These are phyloP conservation scores for Colletotrichum magnum DNA, from an alignment of 2,329 filamentous ascomycete species.

Conservation along the genomic window DNA sequence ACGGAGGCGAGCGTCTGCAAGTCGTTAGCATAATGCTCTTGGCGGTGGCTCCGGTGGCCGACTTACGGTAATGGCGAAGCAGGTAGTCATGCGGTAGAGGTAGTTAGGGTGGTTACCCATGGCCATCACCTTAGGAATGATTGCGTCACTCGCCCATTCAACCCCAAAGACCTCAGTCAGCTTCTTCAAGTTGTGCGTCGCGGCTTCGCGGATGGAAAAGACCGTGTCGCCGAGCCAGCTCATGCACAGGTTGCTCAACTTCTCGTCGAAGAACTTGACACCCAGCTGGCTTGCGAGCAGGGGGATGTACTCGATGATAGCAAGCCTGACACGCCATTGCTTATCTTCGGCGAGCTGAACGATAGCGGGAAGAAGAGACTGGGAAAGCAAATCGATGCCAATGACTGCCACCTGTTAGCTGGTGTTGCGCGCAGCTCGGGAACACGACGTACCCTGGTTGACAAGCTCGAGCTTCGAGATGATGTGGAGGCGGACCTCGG, in stretches of 20 bases:
- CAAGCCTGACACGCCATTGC: constrained; percentile 97
- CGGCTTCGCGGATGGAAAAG: constrained; percentile 97
- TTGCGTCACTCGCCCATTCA: constrained; percentile 96
- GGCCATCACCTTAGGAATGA: constrained; percentile 98
- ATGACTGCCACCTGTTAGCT: constrained; percentile 75
- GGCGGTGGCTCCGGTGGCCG: background rate
- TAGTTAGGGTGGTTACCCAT: constrained; percentile 99
- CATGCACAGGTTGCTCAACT: constrained; percentile 96
- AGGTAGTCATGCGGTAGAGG: constrained; percentile 99
- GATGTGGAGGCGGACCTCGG: constrained; percentile 97
- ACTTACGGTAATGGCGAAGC: constrained; percentile 97
- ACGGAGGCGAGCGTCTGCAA: constrained; percentile 90
- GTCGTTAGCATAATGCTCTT: constrained; percentile 44
- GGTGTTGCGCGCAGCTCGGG: background rate
- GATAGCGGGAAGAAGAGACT: constrained; percentile 96
- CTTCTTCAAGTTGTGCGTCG: constrained; percentile 98
- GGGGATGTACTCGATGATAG: constrained; percentile 99
- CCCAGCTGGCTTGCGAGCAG: constrained; percentile 95
- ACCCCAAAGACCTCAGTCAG: constrained; percentile 98
- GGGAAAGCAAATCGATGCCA: constrained; percentile 95
- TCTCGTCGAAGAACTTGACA: constrained; percentile 98
- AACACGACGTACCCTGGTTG: constrained; percentile 80
- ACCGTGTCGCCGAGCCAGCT: constrained; percentile 98
- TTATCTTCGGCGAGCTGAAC: constrained; percentile 98
- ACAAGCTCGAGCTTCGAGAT: constrained; percentile 99